Base-by-base conservation (phyloP, 768 basidiomycete species). In the Filobasidium floriforme region DNA sequence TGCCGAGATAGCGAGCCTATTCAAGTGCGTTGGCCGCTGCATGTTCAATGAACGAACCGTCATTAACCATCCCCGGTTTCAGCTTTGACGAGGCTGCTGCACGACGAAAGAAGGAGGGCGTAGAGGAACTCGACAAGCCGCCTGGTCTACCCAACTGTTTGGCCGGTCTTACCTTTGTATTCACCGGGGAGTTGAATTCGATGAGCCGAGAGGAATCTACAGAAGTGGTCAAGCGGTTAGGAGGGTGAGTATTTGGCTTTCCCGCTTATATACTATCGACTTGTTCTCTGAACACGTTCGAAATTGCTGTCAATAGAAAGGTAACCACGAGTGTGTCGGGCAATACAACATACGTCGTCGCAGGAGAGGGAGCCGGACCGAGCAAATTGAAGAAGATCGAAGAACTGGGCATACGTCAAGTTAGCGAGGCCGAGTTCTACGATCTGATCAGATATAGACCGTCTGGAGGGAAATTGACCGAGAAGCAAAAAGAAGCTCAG, bases 201-300 rank as follows among this genome's bases (percentile, higher is more conserved):
- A 86, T 98, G 70, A 86, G 90, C 1, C 83, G 96, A 43, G 90
- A 97, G 1, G 92, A 96, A 71, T 88, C 90, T 0, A 75, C 82
- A 29, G 92, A 94, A 71, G 78, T 94, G 7, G 94, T 88, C 0
- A 98, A 99, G 77, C 89, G 92, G 5, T 92, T 86, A 74, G 92
- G 92, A 72, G 93, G 87, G 93, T 92, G 59, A 68, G 89, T 82
- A 1, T 62, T 37, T 14, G 4, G 18, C 46, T 49, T 49, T 15
- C 22, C 14, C 3, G 46, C 46, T 22, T 49, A 2, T 10, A 44
- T 49, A 22, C 46, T 12, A 15, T 15, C 46, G 46, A 5, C 40
- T 41, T 41, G 46, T 49, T 5, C 46, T 18, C 46, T 49, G n/a
- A 37, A 22, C 46, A 22, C 5, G 46, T 14, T 49, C 14, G 46